phyloP scores from a whole-genome alignment of 257 asterid genomes.

The Lantana camara region DNA sequence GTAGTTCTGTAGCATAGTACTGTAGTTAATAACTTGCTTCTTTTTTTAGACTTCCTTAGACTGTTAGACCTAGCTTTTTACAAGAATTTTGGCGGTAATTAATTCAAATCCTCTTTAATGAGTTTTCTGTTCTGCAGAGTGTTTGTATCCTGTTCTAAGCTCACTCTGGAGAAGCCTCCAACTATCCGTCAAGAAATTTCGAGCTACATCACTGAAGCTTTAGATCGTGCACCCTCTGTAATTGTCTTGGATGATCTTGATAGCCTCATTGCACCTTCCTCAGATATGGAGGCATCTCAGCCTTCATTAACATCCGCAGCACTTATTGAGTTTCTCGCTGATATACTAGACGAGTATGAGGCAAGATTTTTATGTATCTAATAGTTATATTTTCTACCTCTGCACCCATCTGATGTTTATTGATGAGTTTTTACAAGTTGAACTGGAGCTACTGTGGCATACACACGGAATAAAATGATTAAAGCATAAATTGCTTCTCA shows the following conservation, averaged over 20 bases:
- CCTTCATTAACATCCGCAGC: conserved; percentile 63
- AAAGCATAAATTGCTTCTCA: not conserved
- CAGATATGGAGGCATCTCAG: conserved; percentile 83
- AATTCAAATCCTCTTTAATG: conserved; percentile 17
- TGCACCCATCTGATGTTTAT: conserved; percentile 19
- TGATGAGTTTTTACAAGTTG: conserved; percentile 10
- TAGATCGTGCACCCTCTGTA: conserved; percentile 90
- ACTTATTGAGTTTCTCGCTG: conserved; percentile 70
- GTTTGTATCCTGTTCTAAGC: conserved; percentile 74
- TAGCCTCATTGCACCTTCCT: conserved; percentile 72
- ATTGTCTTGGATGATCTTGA: conserved; percentile 95
- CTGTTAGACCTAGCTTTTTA: not conserved
- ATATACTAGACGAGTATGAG: conserved; percentile 88
- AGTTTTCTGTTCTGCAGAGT: conserved; percentile 55
- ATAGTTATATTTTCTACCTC: conserved; percentile 7
- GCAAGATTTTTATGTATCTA: conserved; percentile 44
- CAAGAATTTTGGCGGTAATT: conserved; percentile 28
- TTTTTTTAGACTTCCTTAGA: not conserved
- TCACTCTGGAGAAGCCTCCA: conserved; percentile 80
- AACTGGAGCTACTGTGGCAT: not conserved
- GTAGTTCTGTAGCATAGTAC: conserved; percentile 26
- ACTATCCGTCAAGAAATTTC: conserved; percentile 67
- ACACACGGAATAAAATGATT: not conserved
- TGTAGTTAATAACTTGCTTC: conserved; percentile 18
- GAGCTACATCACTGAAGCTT: conserved; percentile 70